These are phyloP conservation scores for Gnaphalium uliginosum DNA, from an alignment of 129 eudicot genomes.

Conservation along the genomic window DNA sequence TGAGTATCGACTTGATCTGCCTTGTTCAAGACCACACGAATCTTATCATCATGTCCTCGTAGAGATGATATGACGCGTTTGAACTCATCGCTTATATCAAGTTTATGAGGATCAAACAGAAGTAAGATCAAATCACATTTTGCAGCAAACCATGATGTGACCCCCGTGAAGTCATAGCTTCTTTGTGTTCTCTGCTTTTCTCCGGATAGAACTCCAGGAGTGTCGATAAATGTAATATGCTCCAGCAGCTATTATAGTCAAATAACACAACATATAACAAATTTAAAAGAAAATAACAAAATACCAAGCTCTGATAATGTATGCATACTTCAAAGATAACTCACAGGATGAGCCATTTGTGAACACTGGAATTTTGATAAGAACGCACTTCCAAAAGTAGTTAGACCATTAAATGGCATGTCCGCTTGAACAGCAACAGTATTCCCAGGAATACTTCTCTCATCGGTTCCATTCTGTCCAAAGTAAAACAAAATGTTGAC, in stretches of 20 bases:
- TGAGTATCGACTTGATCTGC: constrained; percentile 99
- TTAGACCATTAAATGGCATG: constrained; percentile 92
- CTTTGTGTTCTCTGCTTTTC: constrained; percentile 93
- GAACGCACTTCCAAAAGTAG: constrained; percentile 80
- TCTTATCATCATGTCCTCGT: constrained; percentile 93
- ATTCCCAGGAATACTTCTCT: constrained; percentile 92
- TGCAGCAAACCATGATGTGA: constrained; percentile 91
- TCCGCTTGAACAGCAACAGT: constrained; percentile 93
- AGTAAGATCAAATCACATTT: constrained; percentile 87
- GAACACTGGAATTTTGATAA: constrained; percentile 95
- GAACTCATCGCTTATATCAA: constrained; percentile 93
- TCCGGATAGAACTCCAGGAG: constrained; percentile 95
- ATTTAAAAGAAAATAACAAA: neutral
- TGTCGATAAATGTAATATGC: constrained; percentile 87
- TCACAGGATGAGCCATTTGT: constrained; percentile 94
- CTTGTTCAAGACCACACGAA: constrained; percentile 91
- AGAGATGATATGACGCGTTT: constrained; percentile 87
- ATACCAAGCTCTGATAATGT: neutral
- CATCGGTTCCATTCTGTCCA: constrained; percentile 82
- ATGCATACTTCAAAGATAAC: constrained; percentile 29
- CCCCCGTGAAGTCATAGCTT: constrained; percentile 96
- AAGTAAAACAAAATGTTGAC: constrained; percentile 10
- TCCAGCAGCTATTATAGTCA: constrained; percentile 57
- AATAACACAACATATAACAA: constrained; percentile 11
- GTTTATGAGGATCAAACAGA: constrained; percentile 93